Evolutionary conservation across 2,329 filamentous ascomycete species (phyloP), one percentile per base, ranked within the genome.

Genomic region (Cordyceps fumosorosea): DNA sequence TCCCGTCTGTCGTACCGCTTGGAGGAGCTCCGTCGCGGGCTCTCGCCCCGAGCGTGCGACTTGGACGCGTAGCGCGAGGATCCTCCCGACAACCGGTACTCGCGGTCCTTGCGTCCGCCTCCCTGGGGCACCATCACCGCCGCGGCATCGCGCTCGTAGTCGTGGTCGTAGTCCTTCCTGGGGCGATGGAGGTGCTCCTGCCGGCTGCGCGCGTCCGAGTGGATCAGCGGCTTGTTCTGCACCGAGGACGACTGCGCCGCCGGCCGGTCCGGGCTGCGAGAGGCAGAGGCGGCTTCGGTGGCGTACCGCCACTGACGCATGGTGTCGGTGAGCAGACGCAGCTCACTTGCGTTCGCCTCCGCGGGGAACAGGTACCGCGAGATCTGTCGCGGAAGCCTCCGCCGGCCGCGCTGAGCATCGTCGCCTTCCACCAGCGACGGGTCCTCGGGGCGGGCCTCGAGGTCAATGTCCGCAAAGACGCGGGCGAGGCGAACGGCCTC

Each of bases 311-410:
- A 80, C 26, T 81, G 77, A 34, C 78, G 77, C 20, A 93, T 77
- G 1, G 83, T 81, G 50, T 83, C 79, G 20, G 86, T 82, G 10
- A 93, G 76, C 22, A 84, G 76, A 64, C 86, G 83, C 61, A 85
- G 82, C 0, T 84, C 77, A 37, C 82, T 76, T 0, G 80, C 68
- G 66, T 91, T 84, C 1, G 82, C 78, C 8, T 74, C 72, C 0
- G 77, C 76, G 0, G 91, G 91, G 45, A 96, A 84, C 3, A 95
- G 78, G 57, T 88, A 82, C 47, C 91, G 81, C 1, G 90, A 87
- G 3, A 96, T 80, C 67, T 92, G 87, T 66, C 90, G 91, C 0
- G 91, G 92, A 60, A 96, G 87, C 2, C 89, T 80, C 72, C 89
- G 80, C 72, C 26, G 16, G 48, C 93, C 89, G 12, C 83, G 85